Evolutionary conservation across 2,329 filamentous ascomycete genomes (phyloP).

Genomic region (Pseudogymnoascus sp.): DNA sequence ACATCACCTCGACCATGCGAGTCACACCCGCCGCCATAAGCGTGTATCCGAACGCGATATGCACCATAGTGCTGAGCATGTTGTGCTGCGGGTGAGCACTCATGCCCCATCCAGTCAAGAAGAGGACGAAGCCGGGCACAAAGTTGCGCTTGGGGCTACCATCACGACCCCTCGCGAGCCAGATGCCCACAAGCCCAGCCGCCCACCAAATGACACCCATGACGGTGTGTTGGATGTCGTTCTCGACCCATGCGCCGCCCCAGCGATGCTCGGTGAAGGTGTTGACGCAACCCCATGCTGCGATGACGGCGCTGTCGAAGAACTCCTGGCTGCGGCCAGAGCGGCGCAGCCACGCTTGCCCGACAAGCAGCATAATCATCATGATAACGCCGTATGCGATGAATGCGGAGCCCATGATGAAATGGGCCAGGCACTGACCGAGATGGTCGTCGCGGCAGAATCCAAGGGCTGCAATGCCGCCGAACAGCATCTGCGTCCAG

Average conservation of each 20-base stretch:
- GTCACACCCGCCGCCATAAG: constrained; percentile 82
- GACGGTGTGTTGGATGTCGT: constrained; percentile 95
- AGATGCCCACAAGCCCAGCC: constrained; percentile 82
- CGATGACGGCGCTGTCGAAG: constrained; percentile 86
- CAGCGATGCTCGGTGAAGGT: constrained; percentile 97
- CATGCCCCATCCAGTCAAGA: constrained; percentile 95
- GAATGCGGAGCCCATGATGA: constrained; percentile 97
- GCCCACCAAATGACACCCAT: constrained; percentile 99
- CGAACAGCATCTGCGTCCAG: constrained; percentile 94
- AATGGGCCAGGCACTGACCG: constrained; percentile 90
- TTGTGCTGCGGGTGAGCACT: constrained; percentile 80
- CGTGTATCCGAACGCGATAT: constrained; percentile 86
- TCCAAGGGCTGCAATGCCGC: constrained; percentile 82
- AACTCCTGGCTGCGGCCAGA: constrained; percentile 91
- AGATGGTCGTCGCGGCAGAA: constrained; percentile 89
- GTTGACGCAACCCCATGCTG: constrained; percentile 93
- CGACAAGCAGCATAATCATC: constrained; percentile 77
- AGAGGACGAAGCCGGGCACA: constrained; percentile 81
- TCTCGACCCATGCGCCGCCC: constrained; percentile 81
- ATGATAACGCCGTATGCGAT: constrained; percentile 87
- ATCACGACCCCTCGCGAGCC: constrained; percentile 77
- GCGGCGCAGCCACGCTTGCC: constrained; percentile 76
- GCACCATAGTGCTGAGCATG: constrained; percentile 77
- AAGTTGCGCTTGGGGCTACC: constrained; percentile 87
- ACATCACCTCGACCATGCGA: constrained; percentile 84